Conservation (phyloP, 2,329 filamentous ascomycete genomes). For the Monilinia polystroma region DNA sequence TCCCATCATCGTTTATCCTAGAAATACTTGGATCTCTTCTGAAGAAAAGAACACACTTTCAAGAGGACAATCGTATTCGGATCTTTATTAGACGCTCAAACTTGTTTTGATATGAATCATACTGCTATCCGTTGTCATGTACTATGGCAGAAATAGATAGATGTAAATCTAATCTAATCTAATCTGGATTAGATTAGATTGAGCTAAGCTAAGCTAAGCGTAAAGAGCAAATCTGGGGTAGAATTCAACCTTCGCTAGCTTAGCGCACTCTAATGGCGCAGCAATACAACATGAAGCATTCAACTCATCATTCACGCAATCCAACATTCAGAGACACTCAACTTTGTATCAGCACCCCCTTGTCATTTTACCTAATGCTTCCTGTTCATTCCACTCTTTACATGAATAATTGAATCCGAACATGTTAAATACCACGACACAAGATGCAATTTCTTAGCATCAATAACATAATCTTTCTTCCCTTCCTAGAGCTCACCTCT, state of each 20-base stretch:
- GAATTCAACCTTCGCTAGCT: constrained; percentile 9
- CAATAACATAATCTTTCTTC: constrained; percentile 25
- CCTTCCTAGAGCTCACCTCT: background rate
- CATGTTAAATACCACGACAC: constrained; percentile 30
- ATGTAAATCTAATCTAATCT: background rate
- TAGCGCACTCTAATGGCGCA: background rate
- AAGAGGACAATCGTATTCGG: no score
- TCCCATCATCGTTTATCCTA: no score
- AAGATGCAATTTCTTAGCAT: constrained; percentile 35
- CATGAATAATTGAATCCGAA: constrained; percentile 10
- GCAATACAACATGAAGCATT: no score
- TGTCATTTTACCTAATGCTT: background rate
- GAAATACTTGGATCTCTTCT: no score
- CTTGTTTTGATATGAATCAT: no score
- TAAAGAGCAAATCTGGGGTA: background rate
- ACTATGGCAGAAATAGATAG: background rate
- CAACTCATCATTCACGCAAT: background rate
- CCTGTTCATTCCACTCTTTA: background rate
- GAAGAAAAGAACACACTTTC: no score
- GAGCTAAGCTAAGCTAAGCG: background rate
- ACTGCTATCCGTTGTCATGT: no score
- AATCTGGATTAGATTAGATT: background rate
- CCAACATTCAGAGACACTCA: background rate
- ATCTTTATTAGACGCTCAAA: no score
- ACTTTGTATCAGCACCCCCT: background rate